Percentiles rank a stretch among this genome's conserved stretches.
Evolutionary conservation across 2,329 filamentous ascomycete genomes (phyloP).

Genomic region (Pseudogymnoascus sp.): DNA sequence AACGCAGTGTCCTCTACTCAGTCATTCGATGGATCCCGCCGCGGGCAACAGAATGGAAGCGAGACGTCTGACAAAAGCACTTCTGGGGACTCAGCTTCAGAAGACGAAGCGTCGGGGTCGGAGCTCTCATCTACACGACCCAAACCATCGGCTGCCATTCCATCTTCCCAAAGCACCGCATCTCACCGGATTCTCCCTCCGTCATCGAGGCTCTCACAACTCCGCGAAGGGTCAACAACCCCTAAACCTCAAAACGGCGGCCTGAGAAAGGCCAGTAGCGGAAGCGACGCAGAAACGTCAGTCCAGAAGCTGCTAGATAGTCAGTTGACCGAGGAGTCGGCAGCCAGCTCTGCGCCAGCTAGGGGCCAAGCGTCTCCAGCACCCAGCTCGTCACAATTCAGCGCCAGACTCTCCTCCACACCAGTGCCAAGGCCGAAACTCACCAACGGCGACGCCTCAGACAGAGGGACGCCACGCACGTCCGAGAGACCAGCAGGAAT

Average conservation of each 20-base stretch:
- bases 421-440: not conserved
- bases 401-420: not conserved
- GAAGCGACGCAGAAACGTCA: not conserved
- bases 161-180: not conserved
- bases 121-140: not conserved
- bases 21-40: not conserved
- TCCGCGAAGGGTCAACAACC: not conserved
- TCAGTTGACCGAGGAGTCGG: conserved; percentile 1
- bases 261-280: not conserved
- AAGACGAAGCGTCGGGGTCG: not conserved
- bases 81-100: not conserved
- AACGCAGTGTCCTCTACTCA: not conserved
- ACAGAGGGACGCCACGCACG: not conserved
- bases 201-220: not conserved
- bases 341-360: not conserved
- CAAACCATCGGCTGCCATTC: not conserved
- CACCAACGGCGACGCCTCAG: not conserved
- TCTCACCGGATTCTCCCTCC: not conserved
- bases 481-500: not conserved
- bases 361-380: not conserved
- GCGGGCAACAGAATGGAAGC: not conserved
- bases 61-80: conserved; percentile 5
- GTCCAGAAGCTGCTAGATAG: not conserved
- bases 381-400: not conserved
- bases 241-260: not conserved